Evolutionary conservation across 768 basidiomycete species (phyloP).

Genomic region (Porpolomopsis calyptriformis): DNA sequence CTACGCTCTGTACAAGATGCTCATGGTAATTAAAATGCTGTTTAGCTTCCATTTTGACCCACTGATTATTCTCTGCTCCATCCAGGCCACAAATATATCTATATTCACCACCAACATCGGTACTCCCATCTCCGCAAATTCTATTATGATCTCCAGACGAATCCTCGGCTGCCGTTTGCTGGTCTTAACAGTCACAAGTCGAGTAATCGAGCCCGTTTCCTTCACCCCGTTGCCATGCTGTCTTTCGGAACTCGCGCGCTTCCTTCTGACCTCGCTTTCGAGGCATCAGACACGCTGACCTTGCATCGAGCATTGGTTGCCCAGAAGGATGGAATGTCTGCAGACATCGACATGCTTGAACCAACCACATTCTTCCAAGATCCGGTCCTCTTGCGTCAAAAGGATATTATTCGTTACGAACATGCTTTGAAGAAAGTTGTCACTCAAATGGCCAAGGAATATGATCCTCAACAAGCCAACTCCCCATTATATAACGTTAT

Average conservation of each 20-base stretch:
- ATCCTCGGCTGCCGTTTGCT: slow-evolving; percentile 18
- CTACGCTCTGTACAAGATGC: slow-evolving; percentile 48
- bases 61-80: too few relatives aligned
- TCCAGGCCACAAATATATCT: slow-evolving; percentile 45
- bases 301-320: slow-evolving; percentile 37
- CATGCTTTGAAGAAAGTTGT: slow-evolving; percentile 36
- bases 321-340: slow-evolving; percentile 5
- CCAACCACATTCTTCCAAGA: slow-evolving; percentile 37
- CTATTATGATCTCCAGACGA: slow-evolving; percentile 31
- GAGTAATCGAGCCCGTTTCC: slow-evolving; percentile 35
- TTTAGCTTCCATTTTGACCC: too few relatives aligned
- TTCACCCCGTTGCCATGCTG: slow-evolving; percentile 57
- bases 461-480: slow-evolving; percentile 23
- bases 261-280: slow-evolving; percentile 54
- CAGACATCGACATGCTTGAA: slow-evolving; percentile 25
- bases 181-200: slow-evolving; percentile 28
- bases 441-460: slow-evolving; percentile 24
- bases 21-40: too few relatives aligned
- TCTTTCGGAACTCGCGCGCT: slow-evolving; percentile 39
- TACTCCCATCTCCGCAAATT: slow-evolving; percentile 69
- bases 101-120: slow-evolving; percentile 55
- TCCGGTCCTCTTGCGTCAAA: slow-evolving; percentile 37
- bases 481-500: slow-evolving; percentile 32
- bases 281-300: slow-evolving; percentile 44
- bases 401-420: slow-evolving; percentile 54